Base-by-base conservation (phyloP, 495 filamentous ascomycete genomes). In the Neurospora sublineolata region DNA sequence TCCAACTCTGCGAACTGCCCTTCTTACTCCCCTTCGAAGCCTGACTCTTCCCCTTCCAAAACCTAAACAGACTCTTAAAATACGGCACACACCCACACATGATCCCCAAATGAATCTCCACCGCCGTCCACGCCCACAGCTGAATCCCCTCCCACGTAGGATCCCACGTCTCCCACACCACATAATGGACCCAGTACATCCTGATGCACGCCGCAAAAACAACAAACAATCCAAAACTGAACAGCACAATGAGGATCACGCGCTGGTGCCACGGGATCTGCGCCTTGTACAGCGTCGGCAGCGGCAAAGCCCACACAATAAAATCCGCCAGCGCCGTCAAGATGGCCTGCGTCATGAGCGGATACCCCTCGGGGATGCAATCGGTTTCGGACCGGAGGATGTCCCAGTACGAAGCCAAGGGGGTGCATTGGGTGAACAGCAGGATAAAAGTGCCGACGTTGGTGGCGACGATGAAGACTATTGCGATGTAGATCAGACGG, bases 101-200 rank as follows among this genome's bases (percentile, higher is more conserved):
- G 42, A 84, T 77, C 1, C 81, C 79, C 20, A 84, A 71, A 4
- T 83, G 77, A 1, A 82, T 80, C 74, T 84, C 82, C 68, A 84
- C 74, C 18, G 82, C 79, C 0, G 81, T 83, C 79, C 81, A 83
- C 39, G 80, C 76, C 73, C 82, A 82, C 12, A 79, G 71, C 8
- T 83, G 75, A 37, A 80, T 79, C 23, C 82, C 80, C 64, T 83
- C 79, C 81, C 78, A 80, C 3, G 78, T 80, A 0, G 77, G 73
- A 72, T 80, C 78, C 69, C 74, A 80, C n/a, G 78, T 78, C 71
- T 74, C 27, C 36, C 76, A 60, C 18, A 80, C 68, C 2, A 80
- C 75, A 30, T 71, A 70, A 67, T 76, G 71, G 52, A 80, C 64
- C 72, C 72, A 79, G 68, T 80, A 79, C 58, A 72, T 73, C 4